Evolutionary conservation across 129 eudicot species (phyloP).

Genomic region (Heracleum sosnowskyi): DNA sequence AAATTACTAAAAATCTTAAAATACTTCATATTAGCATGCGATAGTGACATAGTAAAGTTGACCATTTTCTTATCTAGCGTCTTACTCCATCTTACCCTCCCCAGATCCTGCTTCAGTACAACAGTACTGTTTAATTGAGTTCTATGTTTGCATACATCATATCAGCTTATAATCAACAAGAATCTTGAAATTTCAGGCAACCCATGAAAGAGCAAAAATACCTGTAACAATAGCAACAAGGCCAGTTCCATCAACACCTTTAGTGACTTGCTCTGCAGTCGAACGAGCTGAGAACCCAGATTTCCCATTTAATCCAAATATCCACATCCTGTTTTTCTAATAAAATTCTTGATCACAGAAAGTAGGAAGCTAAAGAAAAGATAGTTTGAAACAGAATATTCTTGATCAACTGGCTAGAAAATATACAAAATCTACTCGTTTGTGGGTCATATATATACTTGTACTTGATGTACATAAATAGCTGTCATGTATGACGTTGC

Average conservation of each 20-base stretch:
- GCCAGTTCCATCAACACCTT: conserved; percentile 57
- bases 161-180: background rate
- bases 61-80: too few relatives aligned
- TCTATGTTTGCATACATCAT: too few relatives aligned
- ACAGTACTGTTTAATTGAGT: too few relatives aligned
- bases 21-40: too few relatives aligned
- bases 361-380: background rate
- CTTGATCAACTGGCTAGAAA: background rate
- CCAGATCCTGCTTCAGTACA: too few relatives aligned
- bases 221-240: conserved; percentile 60
- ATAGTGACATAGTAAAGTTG: too few relatives aligned
- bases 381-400: background rate
- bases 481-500: background rate
- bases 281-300: conserved; percentile 51
- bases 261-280: conserved; percentile 54
- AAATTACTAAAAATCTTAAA: background rate
- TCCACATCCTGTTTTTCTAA: conserved; percentile 19
- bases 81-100: too few relatives aligned
- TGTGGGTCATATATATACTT: background rate
- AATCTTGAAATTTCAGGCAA: background rate
- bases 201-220: conserved; percentile 8
- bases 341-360: background rate
- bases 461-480: background rate
- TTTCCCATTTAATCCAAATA: conserved; percentile 35
- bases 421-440: background rate